Base-by-base conservation (phyloP, 352 stramenopile species). In the Phytophthora kernoviae region DNA sequence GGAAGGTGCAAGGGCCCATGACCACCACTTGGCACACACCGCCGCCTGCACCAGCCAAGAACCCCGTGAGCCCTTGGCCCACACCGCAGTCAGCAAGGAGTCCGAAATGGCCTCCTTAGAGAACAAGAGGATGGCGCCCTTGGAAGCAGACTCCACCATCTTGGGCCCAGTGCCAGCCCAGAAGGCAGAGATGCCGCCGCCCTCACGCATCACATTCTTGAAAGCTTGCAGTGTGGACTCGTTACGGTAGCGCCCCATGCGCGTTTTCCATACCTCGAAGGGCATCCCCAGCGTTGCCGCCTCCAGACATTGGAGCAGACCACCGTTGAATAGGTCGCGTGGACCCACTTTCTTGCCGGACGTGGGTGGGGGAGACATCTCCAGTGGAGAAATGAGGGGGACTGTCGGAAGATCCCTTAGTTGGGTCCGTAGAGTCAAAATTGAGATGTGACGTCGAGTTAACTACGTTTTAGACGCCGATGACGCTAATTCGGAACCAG, bases 201-300 rank as follows among this genome's bases (percentile, higher is more conserved):
- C 88, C 30, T 95, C 77, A 42, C 79, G 81, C 81, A 96, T 94
- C 27, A 97, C 88, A 59, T 96, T 96, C 54, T 73, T 65, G 65
- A 97, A 96, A 41, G 90, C 83, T 65, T 96, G 72, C 27, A 79
- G 14, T 32, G 90, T 97, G 37, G 68, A 81, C 69, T 96, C 86
- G 26, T 64, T 70, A 57, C 90, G 84, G 75, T 91, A 97, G 46
- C 88, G 84, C 12, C 90, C 90, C 90, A 97, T 97, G 70, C 89
- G 88, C 52, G 90, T 97, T 71, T 97, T 97, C 90, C 90, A 97
- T 36, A 97, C 90, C 75, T 97, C 90, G 61, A 97, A 96, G 36
- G 90, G 90, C 87, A 97, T 96, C 59, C 90, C 90, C 24, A 97
- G 76, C 52, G 87, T 95, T 18, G 84, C 87, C 27, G 90, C 90